Percentiles rank a stretch among this genome's conserved stretches.
phyloP scores from a whole-genome alignment of 352 stramenopile species.

The Pythium pectinolyticum region DNA sequence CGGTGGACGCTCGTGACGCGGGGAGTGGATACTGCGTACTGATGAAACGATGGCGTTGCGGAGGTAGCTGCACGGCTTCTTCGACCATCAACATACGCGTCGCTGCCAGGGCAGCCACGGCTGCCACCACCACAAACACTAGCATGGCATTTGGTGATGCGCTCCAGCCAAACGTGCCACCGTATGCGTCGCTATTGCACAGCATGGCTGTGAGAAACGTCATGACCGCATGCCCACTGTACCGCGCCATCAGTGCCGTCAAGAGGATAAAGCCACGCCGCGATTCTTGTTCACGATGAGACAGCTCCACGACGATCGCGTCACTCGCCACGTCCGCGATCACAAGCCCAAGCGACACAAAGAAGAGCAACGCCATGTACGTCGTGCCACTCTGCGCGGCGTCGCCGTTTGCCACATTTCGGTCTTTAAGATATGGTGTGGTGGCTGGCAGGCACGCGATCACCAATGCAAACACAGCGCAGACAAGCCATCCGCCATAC shows the following conservation, averaged over 20 bases:
- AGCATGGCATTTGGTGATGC: conserved; percentile 48
- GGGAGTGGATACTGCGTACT: neutral
- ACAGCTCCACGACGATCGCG: conserved; percentile 48
- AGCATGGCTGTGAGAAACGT: conserved; percentile 50
- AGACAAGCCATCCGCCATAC: conserved; percentile 49
- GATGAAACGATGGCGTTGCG: neutral
- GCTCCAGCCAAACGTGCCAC: conserved; percentile 50
- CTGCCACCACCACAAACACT: conserved; percentile 35
- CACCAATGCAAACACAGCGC: conserved; percentile 46
- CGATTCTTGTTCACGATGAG: conserved; percentile 25
- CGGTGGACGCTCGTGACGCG: conserved; percentile 11
- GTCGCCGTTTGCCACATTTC: conserved; percentile 38
- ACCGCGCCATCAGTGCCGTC: conserved; percentile 40
- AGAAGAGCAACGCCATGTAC: conserved; percentile 53
- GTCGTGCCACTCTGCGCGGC: conserved; percentile 35
- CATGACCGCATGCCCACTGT: conserved; percentile 38
- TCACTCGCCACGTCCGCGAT: conserved; percentile 46
- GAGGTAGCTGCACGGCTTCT: conserved; percentile 21
- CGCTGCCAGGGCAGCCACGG: conserved; percentile 18
- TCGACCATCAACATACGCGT: conserved; percentile 45
- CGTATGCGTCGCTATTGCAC: conserved; percentile 55
- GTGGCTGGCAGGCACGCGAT: conserved; percentile 35
- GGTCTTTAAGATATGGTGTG: conserved; percentile 40
- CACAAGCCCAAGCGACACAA: conserved; percentile 51
- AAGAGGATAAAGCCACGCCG: conserved; percentile 27